These are phyloP conservation scores for Rosellinia necatrix DNA, from an alignment of 2,329 filamentous ascomycete species.

Conservation along the genomic window DNA sequence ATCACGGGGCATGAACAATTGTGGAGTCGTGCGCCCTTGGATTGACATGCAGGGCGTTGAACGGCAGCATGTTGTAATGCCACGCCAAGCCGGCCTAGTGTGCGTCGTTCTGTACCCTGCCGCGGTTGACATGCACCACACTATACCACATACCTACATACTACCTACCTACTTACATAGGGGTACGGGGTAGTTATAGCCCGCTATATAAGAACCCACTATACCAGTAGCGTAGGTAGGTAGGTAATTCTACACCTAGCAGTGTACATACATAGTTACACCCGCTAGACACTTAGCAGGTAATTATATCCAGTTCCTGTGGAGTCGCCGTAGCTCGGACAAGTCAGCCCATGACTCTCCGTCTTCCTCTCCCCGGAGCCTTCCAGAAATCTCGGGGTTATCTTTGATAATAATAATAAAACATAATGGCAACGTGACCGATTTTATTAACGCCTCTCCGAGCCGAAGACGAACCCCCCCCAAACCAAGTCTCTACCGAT, in stretches of 20 bases:
- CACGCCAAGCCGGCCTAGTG: constrained; percentile 13
- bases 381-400: not conserved
- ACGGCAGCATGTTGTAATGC: not conserved
- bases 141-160: no score
- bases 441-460: constrained; percentile 2
- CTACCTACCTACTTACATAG: no score
- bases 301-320: not conserved
- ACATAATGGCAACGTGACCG: not conserved
- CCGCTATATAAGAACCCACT: no score
- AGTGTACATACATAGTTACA: no score
- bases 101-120: no score
- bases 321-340: constrained; percentile 23
- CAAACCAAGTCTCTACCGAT: not conserved
- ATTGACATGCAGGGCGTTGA: constrained; percentile 42
- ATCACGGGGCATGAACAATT: constrained; percentile 25
- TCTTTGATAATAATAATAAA: constrained; percentile 1
- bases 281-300: not conserved
- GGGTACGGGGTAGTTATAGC: no score
- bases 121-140: not conserved
- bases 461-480: not conserved
- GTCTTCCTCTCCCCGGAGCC: constrained; percentile 6
- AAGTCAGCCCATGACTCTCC: not conserved
- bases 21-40: constrained; percentile 48
- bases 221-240: no score
- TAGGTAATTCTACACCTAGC: no score